Evolutionary conservation across 2,329 filamentous ascomycete species (phyloP).

Genomic region (Nigrospora osmanthi): DNA sequence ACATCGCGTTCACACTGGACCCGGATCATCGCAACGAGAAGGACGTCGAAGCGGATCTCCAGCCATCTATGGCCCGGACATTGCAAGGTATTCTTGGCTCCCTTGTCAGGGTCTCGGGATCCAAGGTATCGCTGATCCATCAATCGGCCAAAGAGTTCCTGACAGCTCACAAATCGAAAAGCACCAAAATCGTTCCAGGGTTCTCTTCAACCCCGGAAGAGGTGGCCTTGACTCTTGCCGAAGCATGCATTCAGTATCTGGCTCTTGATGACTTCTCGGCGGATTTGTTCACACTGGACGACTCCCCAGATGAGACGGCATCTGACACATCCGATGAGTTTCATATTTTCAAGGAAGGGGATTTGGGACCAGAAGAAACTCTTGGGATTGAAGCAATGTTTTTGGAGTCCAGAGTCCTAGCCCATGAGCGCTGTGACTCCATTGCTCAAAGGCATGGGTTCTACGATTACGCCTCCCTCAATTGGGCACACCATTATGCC

Average conservation of each 20-base stretch:
- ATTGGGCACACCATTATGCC: constrained; percentile 27
- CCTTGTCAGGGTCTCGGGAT: constrained; percentile 21
- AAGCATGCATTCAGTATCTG: constrained; percentile 17
- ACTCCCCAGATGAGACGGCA: not conserved
- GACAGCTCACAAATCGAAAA: constrained; percentile 1
- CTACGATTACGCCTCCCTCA: constrained; percentile 25
- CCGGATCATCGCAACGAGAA: constrained; percentile 12
- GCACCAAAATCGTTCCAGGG: not conserved
- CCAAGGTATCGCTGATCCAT: constrained; percentile 25
- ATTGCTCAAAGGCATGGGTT: constrained; percentile 18
- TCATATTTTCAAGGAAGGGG: not conserved
- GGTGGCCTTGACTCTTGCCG: constrained; percentile 8
- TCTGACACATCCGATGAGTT: not conserved
- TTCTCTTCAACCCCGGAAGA: constrained; percentile 5
- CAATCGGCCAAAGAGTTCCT: constrained; percentile 27
- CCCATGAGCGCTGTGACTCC: constrained; percentile 12
- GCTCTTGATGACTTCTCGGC: constrained; percentile 23
- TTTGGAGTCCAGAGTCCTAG: constrained; percentile 12
- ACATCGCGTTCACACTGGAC: constrained; percentile 20
- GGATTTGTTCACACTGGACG: constrained; percentile 15
- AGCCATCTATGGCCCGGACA: constrained; percentile 18
- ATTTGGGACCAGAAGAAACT: constrained; percentile 3
- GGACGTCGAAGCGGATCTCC: constrained; percentile 14
- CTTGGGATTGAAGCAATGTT: constrained; percentile 12
- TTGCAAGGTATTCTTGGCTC: constrained; percentile 23